Conservation (phyloP, 2,329 filamentous ascomycete genomes). For the Sarocladium oryzae region DNA sequence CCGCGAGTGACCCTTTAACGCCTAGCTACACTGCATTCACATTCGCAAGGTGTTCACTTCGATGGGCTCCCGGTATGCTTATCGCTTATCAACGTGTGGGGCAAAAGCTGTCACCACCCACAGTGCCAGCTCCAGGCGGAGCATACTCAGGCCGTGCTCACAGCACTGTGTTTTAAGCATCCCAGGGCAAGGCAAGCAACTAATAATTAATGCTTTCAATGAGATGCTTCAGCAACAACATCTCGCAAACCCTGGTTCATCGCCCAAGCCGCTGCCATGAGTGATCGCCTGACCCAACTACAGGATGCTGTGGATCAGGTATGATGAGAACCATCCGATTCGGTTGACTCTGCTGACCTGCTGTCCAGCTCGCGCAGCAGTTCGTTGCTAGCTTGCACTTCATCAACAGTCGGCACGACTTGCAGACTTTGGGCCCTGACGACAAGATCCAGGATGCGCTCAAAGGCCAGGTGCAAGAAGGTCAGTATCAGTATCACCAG, state of each 20-base stretch:
- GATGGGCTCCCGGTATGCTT: neutral
- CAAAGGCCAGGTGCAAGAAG: slow-evolving; percentile 23
- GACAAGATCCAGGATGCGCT: slow-evolving; percentile 51
- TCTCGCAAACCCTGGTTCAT: too few species aligned
- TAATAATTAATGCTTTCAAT: too few species aligned
- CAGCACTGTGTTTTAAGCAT: neutral
- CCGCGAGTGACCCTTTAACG: slow-evolving; percentile 2
- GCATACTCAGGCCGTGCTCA: too few species aligned
- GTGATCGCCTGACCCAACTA: slow-evolving; percentile 72
- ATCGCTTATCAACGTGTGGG: slow-evolving; percentile 3
- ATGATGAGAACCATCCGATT: slow-evolving; percentile 18
- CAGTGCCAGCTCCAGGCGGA: too few species aligned
- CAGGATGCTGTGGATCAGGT: slow-evolving; percentile 83
- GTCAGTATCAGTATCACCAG: slow-evolving; percentile 37
- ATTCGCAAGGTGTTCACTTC: slow-evolving; percentile 10
- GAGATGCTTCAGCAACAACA: too few species aligned
- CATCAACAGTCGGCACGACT: slow-evolving; percentile 62
- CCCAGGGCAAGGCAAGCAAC: too few species aligned
- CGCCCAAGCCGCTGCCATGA: too few species aligned
- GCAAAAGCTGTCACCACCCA: too few species aligned
- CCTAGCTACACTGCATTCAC: neutral
- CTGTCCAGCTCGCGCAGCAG: slow-evolving; percentile 55
- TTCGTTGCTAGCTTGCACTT: slow-evolving; percentile 63
- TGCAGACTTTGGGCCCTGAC: slow-evolving; percentile 49
- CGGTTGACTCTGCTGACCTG: neutral